phyloP scores from a whole-genome alignment of 768 basidiomycete species.

The Kwoniella dendrophila region DNA sequence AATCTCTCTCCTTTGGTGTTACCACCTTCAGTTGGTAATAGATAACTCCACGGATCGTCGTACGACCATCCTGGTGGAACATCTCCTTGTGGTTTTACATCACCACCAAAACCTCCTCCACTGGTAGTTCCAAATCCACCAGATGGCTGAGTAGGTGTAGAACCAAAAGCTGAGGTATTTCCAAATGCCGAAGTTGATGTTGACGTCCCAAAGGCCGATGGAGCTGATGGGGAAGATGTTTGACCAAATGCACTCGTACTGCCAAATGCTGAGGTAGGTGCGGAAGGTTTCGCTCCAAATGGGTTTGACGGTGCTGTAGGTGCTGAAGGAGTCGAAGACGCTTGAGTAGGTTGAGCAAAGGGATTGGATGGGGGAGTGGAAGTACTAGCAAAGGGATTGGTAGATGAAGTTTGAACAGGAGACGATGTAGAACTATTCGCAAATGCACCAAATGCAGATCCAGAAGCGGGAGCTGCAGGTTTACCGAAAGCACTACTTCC shows the following conservation, averaged over 20 bases:
- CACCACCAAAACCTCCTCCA: background rate
- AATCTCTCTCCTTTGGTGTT: conserved; percentile 23
- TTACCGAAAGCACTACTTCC: conserved; percentile 15
- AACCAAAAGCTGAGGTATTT: conserved; percentile 13
- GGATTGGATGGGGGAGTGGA: conserved; percentile 7
- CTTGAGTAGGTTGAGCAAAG: conserved; percentile 16
- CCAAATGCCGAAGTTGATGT: conserved; percentile 8
- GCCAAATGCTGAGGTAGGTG: conserved; percentile 16
- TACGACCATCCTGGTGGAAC: conserved; percentile 36
- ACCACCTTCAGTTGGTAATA: conserved; percentile 14
- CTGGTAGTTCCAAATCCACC: background rate
- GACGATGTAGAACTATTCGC: conserved; percentile 1
- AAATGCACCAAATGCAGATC: conserved; percentile 25
- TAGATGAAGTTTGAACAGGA: background rate
- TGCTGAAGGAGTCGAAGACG: conserved; percentile 3
- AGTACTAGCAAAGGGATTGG: conserved; percentile 10
- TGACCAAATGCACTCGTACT: conserved; percentile 17
- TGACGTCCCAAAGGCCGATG: conserved; percentile 8
- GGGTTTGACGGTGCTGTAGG: conserved; percentile 3
- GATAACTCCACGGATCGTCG: conserved; percentile 40
- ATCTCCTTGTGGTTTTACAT: background rate
- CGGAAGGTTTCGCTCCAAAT: conserved; percentile 5
- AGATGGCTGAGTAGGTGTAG: conserved; percentile 1
- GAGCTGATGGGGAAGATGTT: background rate
- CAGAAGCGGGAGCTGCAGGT: background rate